A percentile compares a stretch with the other conserved stretches of the same genome.
Conservation (phyloP, 805 yeast genomes). For the Ogataea wickerhamii region DNA sequence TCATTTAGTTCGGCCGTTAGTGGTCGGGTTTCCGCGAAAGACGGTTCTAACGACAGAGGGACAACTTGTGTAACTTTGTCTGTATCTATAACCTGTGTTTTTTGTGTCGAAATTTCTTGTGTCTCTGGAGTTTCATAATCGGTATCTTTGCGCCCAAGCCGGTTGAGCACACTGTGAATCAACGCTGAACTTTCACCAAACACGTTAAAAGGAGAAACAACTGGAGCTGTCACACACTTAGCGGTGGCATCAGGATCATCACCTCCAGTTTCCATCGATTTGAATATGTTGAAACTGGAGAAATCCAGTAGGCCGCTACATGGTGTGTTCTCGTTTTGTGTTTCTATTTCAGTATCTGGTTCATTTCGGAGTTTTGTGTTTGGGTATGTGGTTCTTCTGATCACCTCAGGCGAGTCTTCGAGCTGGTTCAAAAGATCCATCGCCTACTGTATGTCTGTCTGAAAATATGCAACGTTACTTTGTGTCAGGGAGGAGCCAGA, state of each 20-base stretch:
- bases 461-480: too few species aligned
- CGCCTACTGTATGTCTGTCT: too few species aligned
- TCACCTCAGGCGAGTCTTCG: conserved; percentile 1
- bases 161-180: conserved; percentile 14
- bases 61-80: too few species aligned
- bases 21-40: too few species aligned
- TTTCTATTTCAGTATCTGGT: not conserved
- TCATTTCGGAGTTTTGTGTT: not conserved
- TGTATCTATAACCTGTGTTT: too few species aligned
- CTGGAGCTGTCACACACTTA: not conserved
- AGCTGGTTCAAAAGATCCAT: conserved; percentile 2
- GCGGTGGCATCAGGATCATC: not conserved
- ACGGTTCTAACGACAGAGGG: too few species aligned
- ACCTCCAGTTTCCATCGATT: not conserved
- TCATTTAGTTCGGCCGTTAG: too few species aligned
- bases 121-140: not conserved
- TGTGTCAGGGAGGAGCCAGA: too few species aligned
- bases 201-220: conserved; percentile 7
- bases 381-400: not conserved
- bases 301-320: conserved; percentile 1
- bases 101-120: not conserved
- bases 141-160: conserved; percentile 10
- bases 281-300: conserved; percentile 5
- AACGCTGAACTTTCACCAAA: conserved; percentile 16
- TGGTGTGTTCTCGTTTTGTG: not conserved